These are phyloP conservation scores for Acorus calamus DNA, from an alignment of 106 monocot species.

Conservation along the genomic window DNA sequence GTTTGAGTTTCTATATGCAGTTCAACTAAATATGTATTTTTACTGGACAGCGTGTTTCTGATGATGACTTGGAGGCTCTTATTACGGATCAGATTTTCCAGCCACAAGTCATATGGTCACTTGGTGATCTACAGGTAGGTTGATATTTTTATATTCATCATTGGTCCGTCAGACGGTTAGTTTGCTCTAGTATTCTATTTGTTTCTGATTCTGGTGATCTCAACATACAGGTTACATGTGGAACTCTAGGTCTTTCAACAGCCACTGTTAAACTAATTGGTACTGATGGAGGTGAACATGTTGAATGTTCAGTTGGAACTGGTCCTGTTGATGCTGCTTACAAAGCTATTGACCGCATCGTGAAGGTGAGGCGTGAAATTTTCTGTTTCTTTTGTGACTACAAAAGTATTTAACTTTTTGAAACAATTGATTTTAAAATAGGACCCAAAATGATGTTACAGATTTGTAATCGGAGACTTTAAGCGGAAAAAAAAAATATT, in stretches of 20 bases:
- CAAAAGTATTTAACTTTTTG: too few relatives aligned
- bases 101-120: slow-evolving; percentile 72
- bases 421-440: too few relatives aligned
- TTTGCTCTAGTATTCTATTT: neutral
- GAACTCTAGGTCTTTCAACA: slow-evolving; percentile 81
- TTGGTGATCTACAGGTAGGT: slow-evolving; percentile 72
- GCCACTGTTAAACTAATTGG: slow-evolving; percentile 76
- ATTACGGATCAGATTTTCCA: slow-evolving; percentile 80
- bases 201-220: neutral
- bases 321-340: slow-evolving; percentile 93
- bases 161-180: neutral
- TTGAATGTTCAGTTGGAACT: slow-evolving; percentile 69
- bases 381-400: too few relatives aligned
- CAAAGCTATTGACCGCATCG: slow-evolving; percentile 80
- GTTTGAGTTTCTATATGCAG: too few relatives aligned
- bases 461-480: too few relatives aligned
- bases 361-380: slow-evolving; percentile 33
- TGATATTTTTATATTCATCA: neutral
- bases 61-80: slow-evolving; percentile 85
- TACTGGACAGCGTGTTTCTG: slow-evolving; percentile 50
- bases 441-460: too few relatives aligned
- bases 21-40: too few relatives aligned
- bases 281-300: slow-evolving; percentile 52
- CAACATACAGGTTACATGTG: slow-evolving; percentile 52
- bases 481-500: too few relatives aligned